Conservation (phyloP, 2,329 filamentous ascomycete genomes). For the Fusarium sambucinum region DNA sequence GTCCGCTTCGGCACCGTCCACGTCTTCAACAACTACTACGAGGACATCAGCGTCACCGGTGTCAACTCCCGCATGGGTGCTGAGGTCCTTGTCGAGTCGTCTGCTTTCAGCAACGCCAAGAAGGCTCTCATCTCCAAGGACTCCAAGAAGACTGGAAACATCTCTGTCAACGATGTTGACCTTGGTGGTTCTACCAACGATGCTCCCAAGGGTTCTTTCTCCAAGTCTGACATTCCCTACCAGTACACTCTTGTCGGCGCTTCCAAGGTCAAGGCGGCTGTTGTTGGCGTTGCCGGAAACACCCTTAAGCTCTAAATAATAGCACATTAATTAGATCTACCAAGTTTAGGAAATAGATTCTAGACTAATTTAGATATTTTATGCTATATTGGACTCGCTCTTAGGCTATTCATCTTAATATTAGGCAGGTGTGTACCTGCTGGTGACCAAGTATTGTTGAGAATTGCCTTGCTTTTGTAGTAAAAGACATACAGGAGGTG, state of each 20-base stretch:
- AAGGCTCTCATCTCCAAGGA: conserved; percentile 55
- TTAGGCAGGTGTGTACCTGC: no score
- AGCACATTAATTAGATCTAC: background rate
- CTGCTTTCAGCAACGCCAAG: conserved; percentile 60
- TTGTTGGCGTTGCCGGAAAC: conserved; percentile 56
- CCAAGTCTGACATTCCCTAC: conserved; percentile 66
- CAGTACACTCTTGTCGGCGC: conserved; percentile 60
- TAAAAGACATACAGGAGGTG: no score
- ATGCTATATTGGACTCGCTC: background rate
- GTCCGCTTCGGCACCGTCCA: conserved; percentile 76
- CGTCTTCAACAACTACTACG: conserved; percentile 66
- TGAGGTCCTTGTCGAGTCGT: conserved; percentile 70
- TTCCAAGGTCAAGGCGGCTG: conserved; percentile 58
- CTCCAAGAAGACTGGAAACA: conserved; percentile 57
- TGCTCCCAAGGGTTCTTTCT: conserved; percentile 64
- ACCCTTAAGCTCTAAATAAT: conserved; percentile 52
- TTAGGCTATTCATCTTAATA: no score
- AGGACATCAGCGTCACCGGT: conserved; percentile 56
- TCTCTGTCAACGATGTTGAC: conserved; percentile 56
- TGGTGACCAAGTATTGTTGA: no score
- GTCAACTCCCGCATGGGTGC: conserved; percentile 69
- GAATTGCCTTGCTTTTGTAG: no score
- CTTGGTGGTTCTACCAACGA: conserved; percentile 54
- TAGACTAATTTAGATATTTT: background rate
- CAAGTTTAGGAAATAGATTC: background rate